Conservation (phyloP, 768 basidiomycete species). For the Mycena rebaudengoi region DNA sequence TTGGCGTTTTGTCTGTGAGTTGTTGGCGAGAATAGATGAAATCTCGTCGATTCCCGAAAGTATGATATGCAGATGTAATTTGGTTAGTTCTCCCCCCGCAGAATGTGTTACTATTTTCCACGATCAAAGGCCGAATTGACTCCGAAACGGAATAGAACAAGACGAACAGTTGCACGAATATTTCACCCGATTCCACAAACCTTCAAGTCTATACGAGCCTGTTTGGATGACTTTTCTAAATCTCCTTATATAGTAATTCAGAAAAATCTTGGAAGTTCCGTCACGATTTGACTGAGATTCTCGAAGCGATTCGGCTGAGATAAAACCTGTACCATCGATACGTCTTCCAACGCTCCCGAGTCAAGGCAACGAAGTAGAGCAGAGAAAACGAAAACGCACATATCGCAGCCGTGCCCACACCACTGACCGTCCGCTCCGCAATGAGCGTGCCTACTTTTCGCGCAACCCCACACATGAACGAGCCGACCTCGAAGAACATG, state of each 20-base stretch:
- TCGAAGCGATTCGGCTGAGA: background rate
- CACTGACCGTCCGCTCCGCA: conserved; percentile 52
- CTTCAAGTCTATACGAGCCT: background rate
- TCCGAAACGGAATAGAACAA: conserved; percentile 1
- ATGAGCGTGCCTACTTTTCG: conserved; percentile 38
- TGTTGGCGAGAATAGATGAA: conserved; percentile 5
- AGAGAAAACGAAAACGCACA: conserved; percentile 2
- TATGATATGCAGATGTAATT: conserved; percentile 7
- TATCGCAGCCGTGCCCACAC: conserved; percentile 50
- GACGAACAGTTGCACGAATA: conserved; percentile 4
- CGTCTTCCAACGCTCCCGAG: background rate
- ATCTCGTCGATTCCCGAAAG: conserved; percentile 1
- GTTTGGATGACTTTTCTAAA: background rate
- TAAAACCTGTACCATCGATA: background rate
- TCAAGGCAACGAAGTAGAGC: background rate
- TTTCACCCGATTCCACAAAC: background rate
- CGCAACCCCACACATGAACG: conserved; percentile 47
- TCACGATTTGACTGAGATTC: background rate
- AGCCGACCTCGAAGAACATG: conserved; percentile 52
- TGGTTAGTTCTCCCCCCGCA: conserved; percentile 3
- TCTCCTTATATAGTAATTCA: background rate
- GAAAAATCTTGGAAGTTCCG: background rate
- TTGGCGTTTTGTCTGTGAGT: conserved; percentile 8
- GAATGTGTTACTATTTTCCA: conserved; percentile 5
- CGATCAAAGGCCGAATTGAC: conserved; percentile 5